Base-by-base conservation (phyloP, 1,139 yeast genomes). In the Suhomyces kunorum region DNA sequence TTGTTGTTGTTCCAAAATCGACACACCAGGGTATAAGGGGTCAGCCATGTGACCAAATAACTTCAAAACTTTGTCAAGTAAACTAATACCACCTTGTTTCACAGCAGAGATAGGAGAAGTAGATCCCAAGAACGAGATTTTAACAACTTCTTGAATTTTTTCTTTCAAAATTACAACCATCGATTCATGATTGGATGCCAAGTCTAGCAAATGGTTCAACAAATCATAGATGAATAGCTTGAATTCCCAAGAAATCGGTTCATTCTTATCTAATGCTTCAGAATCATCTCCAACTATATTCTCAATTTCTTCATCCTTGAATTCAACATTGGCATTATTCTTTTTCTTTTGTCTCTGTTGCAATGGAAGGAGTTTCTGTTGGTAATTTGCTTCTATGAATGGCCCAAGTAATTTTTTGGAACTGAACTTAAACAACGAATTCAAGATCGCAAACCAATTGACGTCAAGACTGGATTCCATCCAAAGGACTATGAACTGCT, bases 1-100 rank as follows among this genome's bases (percentile, higher is more conserved):
- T 55, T 92, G 97, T 54, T 87, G 95, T 60, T 89, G 97, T 51
- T 87, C 96, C 42, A 92, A 68, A 9, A 89, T 71, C 0, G 94
- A 80, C 8, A 78, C 78, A 2, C 82, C 81, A 0, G 87, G 83
- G 51, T 83, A 84, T 32, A 84, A 76, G 0, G 94, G 89, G 57
- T 88, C 96, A 9, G 72, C 78, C 42, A 82, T 64, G 24, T 67
- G 68, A 11, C 88, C 87, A 58, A 71, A 72, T 8, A 71, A 50
- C 8, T 61, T 64, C 31, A 73, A 54, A 0, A 66, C 64, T 29
- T 60, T 60, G 44, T 71, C 71, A 27, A 92, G 68, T 17, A 90
- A 66, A 24, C 71, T 69, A 31, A 90, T 67, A 1, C 97, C 96
- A 29, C 75, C 62, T 11, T 83, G 59, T 49, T 88, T 80, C 44